Evolutionary conservation across 2,329 filamentous ascomycete genomes (phyloP), one percentile per base, ranked within the genome.

Genomic region (Ceratocystis destructans): DNA sequence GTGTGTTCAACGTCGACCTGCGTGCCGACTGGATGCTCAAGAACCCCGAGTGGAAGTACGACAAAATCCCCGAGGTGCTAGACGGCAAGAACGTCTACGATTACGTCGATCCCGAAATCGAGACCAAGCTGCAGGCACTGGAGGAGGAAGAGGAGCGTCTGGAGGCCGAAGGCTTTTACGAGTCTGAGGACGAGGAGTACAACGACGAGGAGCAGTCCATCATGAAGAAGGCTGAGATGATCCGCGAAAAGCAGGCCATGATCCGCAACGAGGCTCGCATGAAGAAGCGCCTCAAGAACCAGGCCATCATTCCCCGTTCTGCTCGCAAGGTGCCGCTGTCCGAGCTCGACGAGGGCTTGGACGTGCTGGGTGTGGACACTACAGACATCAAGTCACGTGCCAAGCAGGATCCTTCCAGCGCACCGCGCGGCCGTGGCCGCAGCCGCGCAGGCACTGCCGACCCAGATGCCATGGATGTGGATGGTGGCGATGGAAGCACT

Each of bases 51-150:
- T 97, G 94, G 94, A 96, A 96, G 76, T 84, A 96, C 75, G 95
- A 99, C 79, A 90, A 89, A 77, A 89, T 97, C 66, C 94, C 94
- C 41, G 94, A 99, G 77, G 82, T 96, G 62, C 88, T 92, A 76
- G 87, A 97, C 73, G 94, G 94, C 76, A 92, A 93, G 82, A 99
- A 99, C 76, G 89, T 99, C 67, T 94, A 93, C 78, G 94, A 99
- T 77, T 99, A 90, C 76, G 86, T 99, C 73, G 94, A 97, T 73
- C 92, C 93, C 0, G 95, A 99, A 66, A 99, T 99, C 74, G 94
- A 96, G 73, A 83, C 86, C 71, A 97, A 96, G 80, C 83, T 99
- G 62, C 87, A 87, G 64, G 90, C 90, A 66, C 82, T 99, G 44
- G 94, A 99, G 76, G 92, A 92, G 69, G 95, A 99, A 74, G 94